These are phyloP conservation scores for Colletotrichum lini DNA, from an alignment of 2,329 filamentous ascomycete species.

Conservation along the genomic window DNA sequence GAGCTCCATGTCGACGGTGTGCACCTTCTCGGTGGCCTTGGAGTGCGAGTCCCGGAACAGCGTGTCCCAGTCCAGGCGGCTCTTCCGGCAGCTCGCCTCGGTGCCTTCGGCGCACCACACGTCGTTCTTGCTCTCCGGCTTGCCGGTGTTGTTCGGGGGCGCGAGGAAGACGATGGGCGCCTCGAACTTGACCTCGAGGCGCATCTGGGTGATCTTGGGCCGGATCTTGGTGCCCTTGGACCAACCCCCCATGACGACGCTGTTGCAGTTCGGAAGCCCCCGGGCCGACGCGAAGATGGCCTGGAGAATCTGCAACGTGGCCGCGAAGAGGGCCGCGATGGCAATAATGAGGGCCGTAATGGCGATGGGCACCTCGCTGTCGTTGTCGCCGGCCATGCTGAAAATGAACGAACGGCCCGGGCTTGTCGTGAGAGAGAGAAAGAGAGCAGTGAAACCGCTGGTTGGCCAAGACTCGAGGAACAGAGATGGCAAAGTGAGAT, in stretches of 20 bases:
- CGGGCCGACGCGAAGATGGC: conserved; percentile 25
- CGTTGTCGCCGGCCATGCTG: conserved; percentile 3
- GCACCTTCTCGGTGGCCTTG: background rate
- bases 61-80: background rate
- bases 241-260: conserved; percentile 32
- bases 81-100: background rate
- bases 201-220: conserved; percentile 7
- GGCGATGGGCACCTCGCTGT: conserved; percentile 10
- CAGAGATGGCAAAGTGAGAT: background rate
- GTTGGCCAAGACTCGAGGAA: too few relatives aligned
- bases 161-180: conserved; percentile 33
- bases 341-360: conserved; percentile 24
- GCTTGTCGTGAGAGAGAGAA: too few relatives aligned
- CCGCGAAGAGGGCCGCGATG: conserved; percentile 16
- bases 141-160: background rate
- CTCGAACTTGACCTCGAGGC: conserved; percentile 30
- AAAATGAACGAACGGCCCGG: background rate
- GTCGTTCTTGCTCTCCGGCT: background rate
- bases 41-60: background rate
- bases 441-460: too few relatives aligned
- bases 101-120: conserved; percentile 21
- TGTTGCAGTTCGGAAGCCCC: conserved; percentile 26
- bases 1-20: conserved; percentile 30
- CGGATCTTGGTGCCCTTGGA: background rate
- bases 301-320: conserved; percentile 22